Percentiles rank a stretch among this genome's conserved stretches.
Conservation (phyloP, 2,329 filamentous ascomycete genomes). For the Colletotrichum incanum region DNA sequence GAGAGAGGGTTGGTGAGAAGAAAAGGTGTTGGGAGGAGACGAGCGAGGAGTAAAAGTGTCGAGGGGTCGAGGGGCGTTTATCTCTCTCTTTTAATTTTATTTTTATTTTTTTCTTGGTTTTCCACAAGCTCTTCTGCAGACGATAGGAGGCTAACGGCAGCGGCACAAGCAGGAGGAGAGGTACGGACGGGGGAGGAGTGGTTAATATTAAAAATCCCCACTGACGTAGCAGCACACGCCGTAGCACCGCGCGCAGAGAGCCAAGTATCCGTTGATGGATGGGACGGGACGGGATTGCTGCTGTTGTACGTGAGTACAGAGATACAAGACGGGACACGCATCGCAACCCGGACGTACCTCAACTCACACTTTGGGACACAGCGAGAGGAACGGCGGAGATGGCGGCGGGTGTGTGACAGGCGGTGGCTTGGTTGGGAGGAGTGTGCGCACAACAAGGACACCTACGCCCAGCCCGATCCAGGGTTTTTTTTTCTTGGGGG, state of each 20-base stretch:
- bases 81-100: slow-evolving; percentile 21
- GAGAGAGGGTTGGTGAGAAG: not conserved
- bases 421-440: slow-evolving; percentile 10
- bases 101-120: slow-evolving; percentile 39
- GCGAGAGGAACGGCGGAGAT: not conserved
- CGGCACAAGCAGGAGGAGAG: slow-evolving; percentile 1
- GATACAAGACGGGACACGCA: slow-evolving; percentile 16
- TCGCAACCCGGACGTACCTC: not conserved
- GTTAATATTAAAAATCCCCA: slow-evolving; percentile 45
- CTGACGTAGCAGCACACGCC: slow-evolving; percentile 41
- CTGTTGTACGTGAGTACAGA: not conserved
- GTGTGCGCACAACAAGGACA: not conserved
- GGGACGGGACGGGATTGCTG: slow-evolving; percentile 2
- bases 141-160: slow-evolving; percentile 28
- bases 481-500: not conserved
- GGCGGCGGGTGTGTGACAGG: slow-evolving; percentile 6
- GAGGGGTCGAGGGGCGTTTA: slow-evolving; percentile 38
- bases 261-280: slow-evolving; percentile 23
- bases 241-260: slow-evolving; percentile 12
- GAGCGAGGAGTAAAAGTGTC: slow-evolving; percentile 8
- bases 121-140: slow-evolving; percentile 34
- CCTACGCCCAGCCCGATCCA: slow-evolving; percentile 3
- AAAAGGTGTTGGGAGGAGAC: slow-evolving; percentile 21
- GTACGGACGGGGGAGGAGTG: slow-evolving; percentile 21
- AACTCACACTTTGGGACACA: not conserved